Percentiles rank a stretch among this genome's conserved stretches.
Evolutionary conservation across 176 grass and related monocot species (phyloP).

Genomic region (Eleusine coracana): DNA sequence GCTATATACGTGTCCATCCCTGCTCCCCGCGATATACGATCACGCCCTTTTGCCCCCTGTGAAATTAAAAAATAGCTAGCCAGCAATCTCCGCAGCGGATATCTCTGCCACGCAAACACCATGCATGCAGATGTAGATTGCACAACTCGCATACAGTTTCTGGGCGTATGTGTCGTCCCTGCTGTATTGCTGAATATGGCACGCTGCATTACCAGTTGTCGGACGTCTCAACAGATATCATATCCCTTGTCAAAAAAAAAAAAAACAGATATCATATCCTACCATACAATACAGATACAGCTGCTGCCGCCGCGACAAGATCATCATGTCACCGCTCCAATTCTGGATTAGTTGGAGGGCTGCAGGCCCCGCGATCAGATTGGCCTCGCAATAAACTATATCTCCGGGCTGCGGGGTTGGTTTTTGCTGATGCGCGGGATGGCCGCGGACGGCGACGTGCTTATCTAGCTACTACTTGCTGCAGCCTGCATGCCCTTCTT

Average conservation of each 20-base stretch:
- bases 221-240: not conserved
- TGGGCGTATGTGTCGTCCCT: not conserved
- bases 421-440: conserved; percentile 6
- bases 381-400: conserved; percentile 22
- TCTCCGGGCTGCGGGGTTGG: not conserved
- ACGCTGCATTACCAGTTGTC: not conserved
- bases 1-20: too few species aligned
- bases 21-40: not conserved
- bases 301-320: not conserved
- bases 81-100: too few species aligned
- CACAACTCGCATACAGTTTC: too few species aligned
- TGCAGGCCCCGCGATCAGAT: not conserved
- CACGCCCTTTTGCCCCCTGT: not conserved
- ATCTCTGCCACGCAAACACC: not conserved
- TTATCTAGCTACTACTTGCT: not conserved
- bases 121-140: not conserved
- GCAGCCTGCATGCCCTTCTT: not conserved
- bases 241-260: too few species aligned
- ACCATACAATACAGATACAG: too few species aligned
- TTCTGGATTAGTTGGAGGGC: not conserved
- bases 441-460: not conserved
- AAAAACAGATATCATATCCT: not conserved
- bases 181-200: conserved; percentile 1
- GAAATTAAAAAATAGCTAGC: not conserved
- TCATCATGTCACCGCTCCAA: not conserved